Percentiles rank a stretch among this genome's conserved stretches.
Conservation (phyloP, 2,329 filamentous ascomycete genomes). For the Fusarium sp. region DNA sequence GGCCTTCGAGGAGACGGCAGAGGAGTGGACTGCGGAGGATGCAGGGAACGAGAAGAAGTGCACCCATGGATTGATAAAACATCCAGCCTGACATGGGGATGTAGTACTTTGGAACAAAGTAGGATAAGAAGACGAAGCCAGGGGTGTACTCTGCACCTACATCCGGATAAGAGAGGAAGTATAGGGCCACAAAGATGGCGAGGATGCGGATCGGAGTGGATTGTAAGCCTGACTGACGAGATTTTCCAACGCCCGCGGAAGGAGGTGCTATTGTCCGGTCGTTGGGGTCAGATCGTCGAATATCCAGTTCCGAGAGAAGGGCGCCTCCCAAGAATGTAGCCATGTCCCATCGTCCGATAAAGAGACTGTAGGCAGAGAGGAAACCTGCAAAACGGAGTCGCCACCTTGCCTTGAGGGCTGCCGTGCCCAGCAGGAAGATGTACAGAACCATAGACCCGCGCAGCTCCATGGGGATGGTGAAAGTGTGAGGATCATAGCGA, state of each 20-base stretch:
- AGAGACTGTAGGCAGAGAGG: constrained; percentile 50
- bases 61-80: constrained; percentile 54
- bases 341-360: constrained; percentile 55
- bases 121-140: constrained; percentile 50
- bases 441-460: constrained; percentile 56
- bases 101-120: constrained; percentile 52
- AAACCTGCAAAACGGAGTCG: constrained; percentile 45
- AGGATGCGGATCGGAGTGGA: constrained; percentile 42
- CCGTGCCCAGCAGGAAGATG: constrained; percentile 54
- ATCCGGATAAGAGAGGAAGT: constrained; percentile 55
- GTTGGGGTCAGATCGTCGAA: constrained; percentile 39
- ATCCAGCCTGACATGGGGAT: constrained; percentile 52
- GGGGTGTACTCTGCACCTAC: constrained; percentile 53
- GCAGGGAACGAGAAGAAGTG: constrained; percentile 51
- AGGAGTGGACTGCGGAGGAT: constrained; percentile 49
- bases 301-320: constrained; percentile 52
- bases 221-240: constrained; percentile 18
- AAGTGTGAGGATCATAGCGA: constrained; percentile 56
- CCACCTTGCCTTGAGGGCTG: constrained; percentile 51
- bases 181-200: constrained; percentile 48
- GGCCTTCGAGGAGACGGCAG: constrained; percentile 45
- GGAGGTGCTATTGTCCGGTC: constrained; percentile 29
- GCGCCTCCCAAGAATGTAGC: constrained; percentile 53
- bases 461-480: constrained; percentile 56
- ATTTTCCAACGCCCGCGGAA: constrained; percentile 9